Conservation (phyloP, 176 grass and related monocot species). For the Saccharum spontaneum region DNA sequence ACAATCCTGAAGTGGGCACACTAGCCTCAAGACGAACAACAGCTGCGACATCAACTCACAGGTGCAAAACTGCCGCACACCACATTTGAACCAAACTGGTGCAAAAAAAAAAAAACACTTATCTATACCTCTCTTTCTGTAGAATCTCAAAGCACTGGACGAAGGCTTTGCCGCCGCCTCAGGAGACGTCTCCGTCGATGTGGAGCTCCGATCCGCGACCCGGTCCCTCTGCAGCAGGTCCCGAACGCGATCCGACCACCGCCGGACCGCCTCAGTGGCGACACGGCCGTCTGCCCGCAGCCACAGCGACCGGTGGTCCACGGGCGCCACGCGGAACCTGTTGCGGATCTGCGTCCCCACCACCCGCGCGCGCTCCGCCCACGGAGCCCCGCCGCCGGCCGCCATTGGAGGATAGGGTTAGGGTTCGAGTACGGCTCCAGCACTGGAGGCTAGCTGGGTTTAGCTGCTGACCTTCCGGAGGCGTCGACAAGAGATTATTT, state of each 20-base stretch:
- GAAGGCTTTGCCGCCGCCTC: slow-evolving; percentile 19
- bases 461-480: neutral
- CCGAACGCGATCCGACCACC: slow-evolving; percentile 54
- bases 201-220: slow-evolving; percentile 2
- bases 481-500: neutral
- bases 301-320: slow-evolving; percentile 56
- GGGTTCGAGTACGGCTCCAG: neutral
- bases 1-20: neutral
- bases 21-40: neutral
- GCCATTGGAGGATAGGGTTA: slow-evolving; percentile 47
- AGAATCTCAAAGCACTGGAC: slow-evolving; percentile 61
- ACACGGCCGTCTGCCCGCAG: slow-evolving; percentile 35
- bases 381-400: slow-evolving; percentile 52
- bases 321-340: slow-evolving; percentile 73
- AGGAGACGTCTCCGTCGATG: neutral
- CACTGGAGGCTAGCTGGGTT: neutral
- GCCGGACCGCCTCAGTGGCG: slow-evolving; percentile 49
- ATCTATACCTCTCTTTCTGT: slow-evolving; percentile 62
- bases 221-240: slow-evolving; percentile 34
- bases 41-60: neutral
- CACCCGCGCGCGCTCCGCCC: slow-evolving; percentile 62
- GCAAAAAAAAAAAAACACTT: neutral
- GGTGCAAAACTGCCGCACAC: too few relatives aligned
- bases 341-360: slow-evolving; percentile 75
- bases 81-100: neutral